Evolutionary conservation across 139 green algal species (phyloP), one percentile per base, ranked within the genome.

Genomic region (Pseudopediastrum boryanum): DNA sequence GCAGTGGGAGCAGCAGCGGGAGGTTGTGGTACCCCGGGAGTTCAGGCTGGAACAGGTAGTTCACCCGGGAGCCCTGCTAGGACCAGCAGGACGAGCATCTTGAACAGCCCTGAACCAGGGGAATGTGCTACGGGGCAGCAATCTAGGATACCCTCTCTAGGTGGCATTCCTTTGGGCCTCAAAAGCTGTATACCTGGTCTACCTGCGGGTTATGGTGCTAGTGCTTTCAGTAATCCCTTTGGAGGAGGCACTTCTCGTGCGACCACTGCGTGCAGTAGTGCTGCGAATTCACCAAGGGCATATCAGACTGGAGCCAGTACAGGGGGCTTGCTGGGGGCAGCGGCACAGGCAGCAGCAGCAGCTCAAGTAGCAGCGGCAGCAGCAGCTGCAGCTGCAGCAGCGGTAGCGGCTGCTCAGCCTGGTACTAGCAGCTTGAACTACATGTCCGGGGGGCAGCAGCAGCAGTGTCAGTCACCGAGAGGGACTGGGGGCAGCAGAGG

Each of bases 251-350:
- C 27, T 1, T 46, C 12, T 27, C 43, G 39, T 31, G 27, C 58
- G 5, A 79, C 68, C 25, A 52, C 56, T 4, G 51, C 64, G 21
- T 80, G 73, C 56, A 62, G 59, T 33, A 63, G 41, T 5, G 63
- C 56, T n/a, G 5, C 73, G 43, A 9, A 61, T 71, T 41, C 19
- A 42, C 7, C 16, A 56, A 39, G 41, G 7, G 16, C 41, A 74
- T n/a, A n/a, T n/a, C n/a, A n/a, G n/a, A n/a, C n/a, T n/a, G n/a
- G n/a, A n/a, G n/a, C n/a, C n/a, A n/a, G n/a, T n/a, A n/a, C n/a
- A n/a, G n/a, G n/a, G 66, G 39, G 54, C 39, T 29, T 52, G 29
- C 59, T 46, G 27, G 59, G 31, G 9, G 29, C 2, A 16, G 2
- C 59, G 27, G 59, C 59, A 68, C 12, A 33, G 43, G 59, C 29